Conservation (phyloP, 1,284 basidiomycete species). For the Ganoderma lucidum region DNA sequence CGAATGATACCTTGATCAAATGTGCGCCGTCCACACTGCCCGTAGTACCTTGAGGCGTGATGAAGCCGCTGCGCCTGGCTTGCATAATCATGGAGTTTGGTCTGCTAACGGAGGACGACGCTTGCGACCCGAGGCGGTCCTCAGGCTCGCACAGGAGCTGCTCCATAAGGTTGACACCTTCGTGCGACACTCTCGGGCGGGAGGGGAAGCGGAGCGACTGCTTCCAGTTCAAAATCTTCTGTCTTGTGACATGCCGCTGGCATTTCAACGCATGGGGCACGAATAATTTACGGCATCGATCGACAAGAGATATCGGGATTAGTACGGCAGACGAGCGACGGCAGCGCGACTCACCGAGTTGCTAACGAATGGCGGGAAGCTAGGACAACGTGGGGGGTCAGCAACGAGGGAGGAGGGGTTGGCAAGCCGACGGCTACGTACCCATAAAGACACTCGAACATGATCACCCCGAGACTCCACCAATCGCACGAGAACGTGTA, state of each 20-base stretch:
- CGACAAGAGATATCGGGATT: slow-evolving; percentile 6
- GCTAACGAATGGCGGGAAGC: slow-evolving; percentile 94
- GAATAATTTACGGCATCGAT: slow-evolving; percentile 1
- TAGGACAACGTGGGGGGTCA: slow-evolving; percentile 41
- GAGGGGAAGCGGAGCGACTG: slow-evolving; percentile 89
- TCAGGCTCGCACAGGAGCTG: slow-evolving; percentile 93
- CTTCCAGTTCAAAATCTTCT: slow-evolving; percentile 94
- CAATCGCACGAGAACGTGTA: slow-evolving; percentile 97
- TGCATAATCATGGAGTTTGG: slow-evolving; percentile 82
- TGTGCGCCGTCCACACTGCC: slow-evolving; percentile 83
- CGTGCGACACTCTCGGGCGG: slow-evolving; percentile 83
- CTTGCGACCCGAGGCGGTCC: slow-evolving; percentile 87
- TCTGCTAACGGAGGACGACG: slow-evolving; percentile 70
- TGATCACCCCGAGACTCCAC: slow-evolving; percentile 97
- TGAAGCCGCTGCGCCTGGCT: slow-evolving; percentile 79
- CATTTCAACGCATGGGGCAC: slow-evolving; percentile 16
- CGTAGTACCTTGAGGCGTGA: slow-evolving; percentile 54
- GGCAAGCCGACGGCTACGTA: slow-evolving; percentile 48
- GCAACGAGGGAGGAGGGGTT: slow-evolving; percentile 11
- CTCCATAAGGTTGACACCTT: slow-evolving; percentile 88
- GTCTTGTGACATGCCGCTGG: slow-evolving; percentile 87
- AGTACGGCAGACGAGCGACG: slow-evolving; percentile 1
- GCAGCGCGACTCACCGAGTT: slow-evolving; percentile 70
- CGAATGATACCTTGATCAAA: slow-evolving; percentile 75
- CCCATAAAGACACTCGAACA: slow-evolving; percentile 92